Base-by-base conservation (phyloP, 257 asterid genomes). In the Penstemon davidsonii region DNA sequence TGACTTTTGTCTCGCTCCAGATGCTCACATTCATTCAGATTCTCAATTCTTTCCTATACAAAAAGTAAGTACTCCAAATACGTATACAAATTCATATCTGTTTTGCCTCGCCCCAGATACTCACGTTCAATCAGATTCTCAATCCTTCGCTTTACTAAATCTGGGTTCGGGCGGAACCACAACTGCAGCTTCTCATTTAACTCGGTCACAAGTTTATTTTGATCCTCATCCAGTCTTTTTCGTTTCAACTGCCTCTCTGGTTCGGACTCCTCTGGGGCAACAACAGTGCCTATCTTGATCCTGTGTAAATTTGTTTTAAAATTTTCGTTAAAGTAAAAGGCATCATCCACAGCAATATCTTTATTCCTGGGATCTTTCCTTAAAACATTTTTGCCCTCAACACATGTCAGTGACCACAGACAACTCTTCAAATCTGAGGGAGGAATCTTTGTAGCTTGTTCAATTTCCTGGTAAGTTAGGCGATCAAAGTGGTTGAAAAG, bases 141-240 rank as follows among this genome's bases (percentile, higher is more conserved):
- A 0, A 90, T 85, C 58, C 95, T 81, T 79, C 86, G 86, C 86
- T 86, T 90, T 39, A 88, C 85, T 75, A 88, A 95, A 70, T 87
- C 91, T 0, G 97, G 96, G 56, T 86, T 88, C 55, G 97, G 92
- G 58, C 88, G 77, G 62, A 91, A 91, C 13, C 97, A 90, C 49
- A 96, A 64, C 71, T 88, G 97, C 82, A 91, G 72, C 74, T 88
- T 96, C 76, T 88, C 88, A 3, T 91, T 88, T 15, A 91, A 95
- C 82, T 91, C 96, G 0, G 96, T 81, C 7, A 91, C 86, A 62
- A 91, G 76, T 70, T 91, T 91, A 73, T 88, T 91, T 62, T 91
- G 97, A 81, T 91, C 97, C 81, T 91, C 97, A 75, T 88, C 97
- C 74, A 91, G 96, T 73, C 89, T 88, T 81, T 91, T 95, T 46